Evolutionary conservation across 306 rosid genomes (phyloP).

Genomic region (peach (Prunus persica)): DNA sequence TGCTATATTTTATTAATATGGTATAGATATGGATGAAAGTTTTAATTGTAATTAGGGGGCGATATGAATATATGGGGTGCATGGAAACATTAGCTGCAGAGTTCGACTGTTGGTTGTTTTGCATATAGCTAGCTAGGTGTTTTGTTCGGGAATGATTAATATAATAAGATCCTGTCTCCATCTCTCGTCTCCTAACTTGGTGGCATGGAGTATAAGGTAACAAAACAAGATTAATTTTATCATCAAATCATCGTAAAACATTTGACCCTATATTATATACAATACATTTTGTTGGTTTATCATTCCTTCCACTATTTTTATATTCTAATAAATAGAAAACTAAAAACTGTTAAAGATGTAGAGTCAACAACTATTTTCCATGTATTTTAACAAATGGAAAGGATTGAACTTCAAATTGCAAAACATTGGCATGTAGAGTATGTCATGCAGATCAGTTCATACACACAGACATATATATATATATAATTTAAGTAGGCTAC

Average conservation of each 20-base stretch:
- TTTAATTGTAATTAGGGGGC: not conserved
- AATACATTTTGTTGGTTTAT: not conserved
- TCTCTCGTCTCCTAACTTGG: conserved; percentile 25
- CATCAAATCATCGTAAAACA: conserved; percentile 9
- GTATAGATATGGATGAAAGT: not conserved
- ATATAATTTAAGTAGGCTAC: conserved; percentile 7
- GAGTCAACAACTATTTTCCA: not conserved
- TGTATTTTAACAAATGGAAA: not conserved
- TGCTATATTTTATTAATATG: not conserved
- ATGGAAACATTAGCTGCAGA: not conserved
- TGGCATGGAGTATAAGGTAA: conserved; percentile 38
- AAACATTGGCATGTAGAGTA: conserved; percentile 32
- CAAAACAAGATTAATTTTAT: conserved; percentile 9
- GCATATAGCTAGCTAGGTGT: conserved; percentile 25
- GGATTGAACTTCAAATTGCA: not conserved
- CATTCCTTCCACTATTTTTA: not conserved
- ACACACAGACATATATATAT: not conserved
- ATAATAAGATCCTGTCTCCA: conserved; percentile 22
- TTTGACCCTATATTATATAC: conserved; percentile 39
- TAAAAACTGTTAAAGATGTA: not conserved
- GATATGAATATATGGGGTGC: not conserved
- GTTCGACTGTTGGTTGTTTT: conserved; percentile 8
- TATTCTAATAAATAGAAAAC: not conserved
- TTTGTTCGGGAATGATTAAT: conserved; percentile 21
- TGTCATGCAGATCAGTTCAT: conserved; percentile 9